Conservation (phyloP, 345 rosid species). For the Chamaenerion angustifolium region DNA sequence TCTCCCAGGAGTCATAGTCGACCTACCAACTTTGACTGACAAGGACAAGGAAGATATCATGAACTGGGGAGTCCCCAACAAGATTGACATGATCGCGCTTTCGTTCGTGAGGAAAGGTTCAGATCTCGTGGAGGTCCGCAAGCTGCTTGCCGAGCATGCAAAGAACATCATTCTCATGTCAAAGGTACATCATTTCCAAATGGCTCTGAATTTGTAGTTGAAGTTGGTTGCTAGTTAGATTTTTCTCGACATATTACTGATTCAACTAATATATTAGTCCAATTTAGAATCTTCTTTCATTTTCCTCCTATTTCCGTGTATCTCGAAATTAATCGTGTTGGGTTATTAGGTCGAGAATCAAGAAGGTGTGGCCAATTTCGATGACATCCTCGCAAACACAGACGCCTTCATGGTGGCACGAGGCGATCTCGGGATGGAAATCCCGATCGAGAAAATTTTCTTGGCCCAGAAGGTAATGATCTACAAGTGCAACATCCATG, state of each 20-base stretch:
- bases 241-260: no score
- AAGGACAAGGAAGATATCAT: no score
- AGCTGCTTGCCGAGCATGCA: background rate
- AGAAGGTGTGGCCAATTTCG: conserved; percentile 22
- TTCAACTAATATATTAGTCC: no score
- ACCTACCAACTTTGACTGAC: no score
- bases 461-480: conserved; percentile 26
- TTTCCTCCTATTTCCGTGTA: no score
- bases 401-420: conserved; percentile 29
- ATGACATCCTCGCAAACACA: conserved; percentile 17
- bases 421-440: conserved; percentile 33
- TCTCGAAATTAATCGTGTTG: no score
- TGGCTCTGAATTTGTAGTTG: background rate
- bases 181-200: conserved; percentile 1
- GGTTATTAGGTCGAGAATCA: conserved; percentile 11
- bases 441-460: conserved; percentile 27
- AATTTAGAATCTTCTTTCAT: no score
- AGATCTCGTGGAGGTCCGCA: background rate
- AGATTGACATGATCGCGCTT: background rate
- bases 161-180: conserved; percentile 2
- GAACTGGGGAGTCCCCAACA: no score
- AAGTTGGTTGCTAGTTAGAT: background rate
- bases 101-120: background rate
- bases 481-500: conserved; percentile 11
- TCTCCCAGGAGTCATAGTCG: background rate